A percentile compares a stretch with the other conserved stretches of the same genome.
These are phyloP conservation scores for Neodidymelliopsis sp. DNA, from an alignment of 2,329 filamentous ascomycete species.

Conservation along the genomic window DNA sequence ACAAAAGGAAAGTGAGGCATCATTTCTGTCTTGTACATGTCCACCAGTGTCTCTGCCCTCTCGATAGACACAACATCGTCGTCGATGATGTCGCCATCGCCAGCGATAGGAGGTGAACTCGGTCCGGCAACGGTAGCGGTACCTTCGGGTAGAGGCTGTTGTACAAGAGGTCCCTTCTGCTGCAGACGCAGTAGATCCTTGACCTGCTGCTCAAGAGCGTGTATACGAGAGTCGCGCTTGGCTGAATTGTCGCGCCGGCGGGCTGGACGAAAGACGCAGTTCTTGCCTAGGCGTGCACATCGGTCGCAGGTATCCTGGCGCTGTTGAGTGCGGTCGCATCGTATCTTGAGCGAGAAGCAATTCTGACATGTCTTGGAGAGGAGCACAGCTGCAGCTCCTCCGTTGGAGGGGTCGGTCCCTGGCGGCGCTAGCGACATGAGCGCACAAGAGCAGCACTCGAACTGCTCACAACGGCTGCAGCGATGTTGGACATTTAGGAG, in stretches of 20 bases:
- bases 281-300: constrained; percentile 47
- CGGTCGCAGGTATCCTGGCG: constrained; percentile 40
- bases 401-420: constrained; percentile 15
- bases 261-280: constrained; percentile 48
- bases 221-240: constrained; percentile 49
- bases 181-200: constrained; percentile 37
- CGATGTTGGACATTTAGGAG: constrained; percentile 2
- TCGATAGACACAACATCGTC: constrained; percentile 38
- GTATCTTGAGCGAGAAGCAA: constrained; percentile 42
- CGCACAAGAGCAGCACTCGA: constrained; percentile 5
- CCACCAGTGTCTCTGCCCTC: constrained; percentile 36
- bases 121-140: constrained; percentile 10
- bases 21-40: constrained; percentile 46
- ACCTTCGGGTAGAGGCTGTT: constrained; percentile 32
- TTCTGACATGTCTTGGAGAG: constrained; percentile 46
- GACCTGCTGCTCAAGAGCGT: constrained; percentile 49
- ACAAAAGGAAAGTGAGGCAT: constrained; percentile 51
- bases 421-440: constrained; percentile 24
- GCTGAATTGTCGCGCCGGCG: constrained; percentile 47
- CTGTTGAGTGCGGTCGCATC: constrained; percentile 40
- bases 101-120: constrained; percentile 18
- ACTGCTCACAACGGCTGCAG: constrained; percentile 1
- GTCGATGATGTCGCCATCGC: constrained; percentile 39
- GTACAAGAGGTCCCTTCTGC: constrained; percentile 23
- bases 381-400: constrained; percentile 21